A percentile compares a stretch with the other conserved stretches of the same genome.
phyloP scores from a whole-genome alignment of 371 early-diverging fungal species.

The Apophysomyces trapeziformis region DNA sequence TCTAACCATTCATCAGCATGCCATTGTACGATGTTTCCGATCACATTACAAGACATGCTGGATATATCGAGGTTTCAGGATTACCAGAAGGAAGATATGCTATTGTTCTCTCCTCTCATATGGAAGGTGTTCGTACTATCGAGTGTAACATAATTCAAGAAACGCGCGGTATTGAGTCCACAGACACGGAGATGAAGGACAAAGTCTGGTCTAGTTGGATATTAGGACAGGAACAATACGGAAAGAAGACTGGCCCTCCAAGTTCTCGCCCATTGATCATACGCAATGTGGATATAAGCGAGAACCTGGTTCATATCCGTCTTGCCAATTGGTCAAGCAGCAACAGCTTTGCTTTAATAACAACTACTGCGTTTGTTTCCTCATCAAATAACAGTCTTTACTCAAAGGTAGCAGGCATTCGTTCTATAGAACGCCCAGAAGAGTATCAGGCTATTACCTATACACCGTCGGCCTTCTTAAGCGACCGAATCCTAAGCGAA shows the following conservation, averaged over 20 bases:
- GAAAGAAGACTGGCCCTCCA: background rate
- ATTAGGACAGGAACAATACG: slow-evolving; percentile 10
- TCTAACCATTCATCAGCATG: slow-evolving; percentile 4
- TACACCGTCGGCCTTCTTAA: slow-evolving; percentile 29
- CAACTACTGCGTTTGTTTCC: slow-evolving; percentile 36
- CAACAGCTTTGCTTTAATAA: slow-evolving; percentile 29
- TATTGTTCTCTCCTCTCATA: slow-evolving; percentile 15
- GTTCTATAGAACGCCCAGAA: background rate
- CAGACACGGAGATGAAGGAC: background rate
- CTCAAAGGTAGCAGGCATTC: background rate
- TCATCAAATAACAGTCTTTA: background rate
- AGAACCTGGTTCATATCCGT: slow-evolving; percentile 16
- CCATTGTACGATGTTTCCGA: slow-evolving; percentile 14
- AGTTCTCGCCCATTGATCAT: background rate
- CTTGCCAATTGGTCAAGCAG: slow-evolving; percentile 18
- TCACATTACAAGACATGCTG: slow-evolving; percentile 8
- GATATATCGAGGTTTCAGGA: slow-evolving; percentile 24
- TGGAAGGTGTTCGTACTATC: background rate
- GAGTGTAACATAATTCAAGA: slow-evolving; percentile 11
- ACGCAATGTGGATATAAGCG: slow-evolving; percentile 11
- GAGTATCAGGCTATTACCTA: background rate
- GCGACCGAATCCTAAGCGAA: slow-evolving; percentile 53
- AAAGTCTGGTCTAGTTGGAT: background rate
- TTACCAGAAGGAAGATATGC: slow-evolving; percentile 38
- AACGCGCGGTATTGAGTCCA: background rate